Conservation (phyloP, 768 basidiomycete genomes). For the Hygrophorus russula region DNA sequence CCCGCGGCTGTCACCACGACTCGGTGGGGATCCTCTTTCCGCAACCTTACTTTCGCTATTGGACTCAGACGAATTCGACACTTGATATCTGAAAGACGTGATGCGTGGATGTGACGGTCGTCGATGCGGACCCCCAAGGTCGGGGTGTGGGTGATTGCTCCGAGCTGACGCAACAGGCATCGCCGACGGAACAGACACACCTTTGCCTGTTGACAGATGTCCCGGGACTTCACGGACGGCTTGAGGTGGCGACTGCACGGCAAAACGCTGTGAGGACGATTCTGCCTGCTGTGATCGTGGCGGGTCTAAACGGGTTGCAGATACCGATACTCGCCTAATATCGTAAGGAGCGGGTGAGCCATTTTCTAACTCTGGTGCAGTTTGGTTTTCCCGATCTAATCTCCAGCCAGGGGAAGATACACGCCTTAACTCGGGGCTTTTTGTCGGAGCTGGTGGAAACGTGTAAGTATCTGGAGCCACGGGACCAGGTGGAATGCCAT, state of each 20-base stretch:
- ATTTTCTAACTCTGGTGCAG: slow-evolving; percentile 24
- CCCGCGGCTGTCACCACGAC: slow-evolving; percentile 20
- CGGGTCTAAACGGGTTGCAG: slow-evolving; percentile 39
- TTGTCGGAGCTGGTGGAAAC: slow-evolving; percentile 27
- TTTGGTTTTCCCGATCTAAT: slow-evolving; percentile 25
- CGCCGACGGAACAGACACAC: background rate
- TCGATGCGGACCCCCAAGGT: background rate
- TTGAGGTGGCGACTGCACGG: background rate
- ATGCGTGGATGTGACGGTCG: background rate
- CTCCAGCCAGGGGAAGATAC: slow-evolving; percentile 31
- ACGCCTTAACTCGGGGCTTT: slow-evolving; percentile 17
- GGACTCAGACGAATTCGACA: slow-evolving; percentile 1
- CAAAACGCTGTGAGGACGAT: background rate
- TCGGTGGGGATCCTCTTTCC: slow-evolving; percentile 8
- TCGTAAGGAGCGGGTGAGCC: slow-evolving; percentile 42
- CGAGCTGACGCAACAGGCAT: background rate
- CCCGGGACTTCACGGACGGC: background rate
- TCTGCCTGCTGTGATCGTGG: slow-evolving; percentile 7
- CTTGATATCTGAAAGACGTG: background rate
- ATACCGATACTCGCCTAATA: slow-evolving; percentile 35
- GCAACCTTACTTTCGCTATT: background rate
- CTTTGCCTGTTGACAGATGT: background rate
- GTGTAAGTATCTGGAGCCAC: slow-evolving; percentile 30
- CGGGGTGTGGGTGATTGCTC: too few species aligned
- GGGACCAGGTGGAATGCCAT: slow-evolving; percentile 21